These are phyloP conservation scores for Delphinella strobiligena DNA, from an alignment of 2,329 filamentous ascomycete genomes.

Conservation along the genomic window DNA sequence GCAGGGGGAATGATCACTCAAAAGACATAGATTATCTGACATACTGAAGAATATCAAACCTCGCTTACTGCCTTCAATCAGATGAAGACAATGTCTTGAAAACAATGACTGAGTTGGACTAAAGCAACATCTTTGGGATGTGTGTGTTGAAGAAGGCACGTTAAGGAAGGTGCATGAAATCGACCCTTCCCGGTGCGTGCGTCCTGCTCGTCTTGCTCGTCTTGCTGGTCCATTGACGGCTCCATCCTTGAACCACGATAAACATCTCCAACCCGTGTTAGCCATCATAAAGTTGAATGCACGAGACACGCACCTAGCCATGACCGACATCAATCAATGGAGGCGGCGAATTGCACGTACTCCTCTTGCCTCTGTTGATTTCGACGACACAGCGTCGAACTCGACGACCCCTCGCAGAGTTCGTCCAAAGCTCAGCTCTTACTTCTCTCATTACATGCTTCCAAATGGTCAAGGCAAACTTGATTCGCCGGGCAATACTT, in stretches of 20 bases:
- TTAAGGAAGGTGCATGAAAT: background rate
- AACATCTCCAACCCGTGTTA: too few species aligned
- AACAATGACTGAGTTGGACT: too few species aligned
- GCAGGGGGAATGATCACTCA: too few species aligned
- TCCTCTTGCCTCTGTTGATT: constrained; percentile 15
- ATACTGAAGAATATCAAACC: too few species aligned
- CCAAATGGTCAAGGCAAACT: constrained; percentile 11
- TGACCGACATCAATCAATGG: constrained; percentile 25
- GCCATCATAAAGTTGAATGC: too few species aligned
- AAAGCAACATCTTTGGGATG: too few species aligned
- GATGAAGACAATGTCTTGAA: too few species aligned
- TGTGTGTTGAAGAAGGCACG: background rate
- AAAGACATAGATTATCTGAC: too few species aligned
- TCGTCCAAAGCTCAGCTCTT: constrained; percentile 28
- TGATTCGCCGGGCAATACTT: constrained; percentile 3
- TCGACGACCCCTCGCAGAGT: constrained; percentile 20
- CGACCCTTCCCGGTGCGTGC: background rate
- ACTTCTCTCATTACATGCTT: constrained; percentile 23
- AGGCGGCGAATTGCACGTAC: constrained; percentile 21
- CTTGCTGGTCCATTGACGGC: background rate
- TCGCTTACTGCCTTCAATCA: too few species aligned
- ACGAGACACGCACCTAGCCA: constrained; percentile 7
- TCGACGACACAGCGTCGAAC: constrained; percentile 14
- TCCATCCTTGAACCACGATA: too few species aligned
- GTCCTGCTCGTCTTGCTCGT: background rate